phyloP scores from a whole-genome alignment of 495 filamentous ascomycete genomes.

The Penicillium arizonense region DNA sequence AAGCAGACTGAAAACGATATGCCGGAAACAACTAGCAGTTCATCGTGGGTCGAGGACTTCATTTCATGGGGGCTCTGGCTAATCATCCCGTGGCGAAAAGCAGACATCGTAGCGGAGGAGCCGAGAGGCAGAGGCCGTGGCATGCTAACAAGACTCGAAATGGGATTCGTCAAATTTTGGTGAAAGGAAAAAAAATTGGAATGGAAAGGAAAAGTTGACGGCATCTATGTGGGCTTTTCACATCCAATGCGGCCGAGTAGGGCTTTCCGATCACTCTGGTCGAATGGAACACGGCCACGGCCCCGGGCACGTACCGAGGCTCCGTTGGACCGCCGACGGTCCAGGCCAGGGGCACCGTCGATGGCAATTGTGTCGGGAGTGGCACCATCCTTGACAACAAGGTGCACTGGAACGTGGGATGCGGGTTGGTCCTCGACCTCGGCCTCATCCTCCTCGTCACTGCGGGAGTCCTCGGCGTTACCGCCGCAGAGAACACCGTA shows the following conservation, averaged over 20 bases:
- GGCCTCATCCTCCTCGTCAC: constrained; percentile 78
- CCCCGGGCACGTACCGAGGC: constrained; percentile 33
- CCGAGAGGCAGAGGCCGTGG: constrained; percentile 15
- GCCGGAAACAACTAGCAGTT: constrained; percentile 12
- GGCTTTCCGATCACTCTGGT: constrained; percentile 72
- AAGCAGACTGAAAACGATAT: constrained; percentile 3
- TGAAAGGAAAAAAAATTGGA: constrained; percentile 12
- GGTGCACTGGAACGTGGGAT: constrained; percentile 40
- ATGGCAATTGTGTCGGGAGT: constrained; percentile 20
- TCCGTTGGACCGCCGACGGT: constrained; percentile 47
- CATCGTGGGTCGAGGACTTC: constrained; percentile 22
- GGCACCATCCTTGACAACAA: constrained; percentile 25
- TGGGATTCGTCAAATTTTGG: constrained; percentile 19
- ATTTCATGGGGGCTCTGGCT: constrained; percentile 12
- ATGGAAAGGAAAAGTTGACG: constrained; percentile 2
- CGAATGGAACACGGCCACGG: constrained; percentile 54
- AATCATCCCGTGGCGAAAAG: background rate
- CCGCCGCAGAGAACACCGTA: constrained; percentile 69
- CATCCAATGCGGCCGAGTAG: constrained; percentile 71
- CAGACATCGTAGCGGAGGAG: background rate
- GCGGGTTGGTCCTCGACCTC: constrained; percentile 42
- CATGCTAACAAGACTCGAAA: constrained; percentile 18
- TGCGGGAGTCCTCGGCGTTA: constrained; percentile 82
- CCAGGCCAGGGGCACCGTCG: constrained; percentile 37
- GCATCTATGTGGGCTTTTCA: constrained; percentile 54